Base-by-base conservation (phyloP, 1,139 yeast species). In the Hyphopichia burtonii region DNA sequence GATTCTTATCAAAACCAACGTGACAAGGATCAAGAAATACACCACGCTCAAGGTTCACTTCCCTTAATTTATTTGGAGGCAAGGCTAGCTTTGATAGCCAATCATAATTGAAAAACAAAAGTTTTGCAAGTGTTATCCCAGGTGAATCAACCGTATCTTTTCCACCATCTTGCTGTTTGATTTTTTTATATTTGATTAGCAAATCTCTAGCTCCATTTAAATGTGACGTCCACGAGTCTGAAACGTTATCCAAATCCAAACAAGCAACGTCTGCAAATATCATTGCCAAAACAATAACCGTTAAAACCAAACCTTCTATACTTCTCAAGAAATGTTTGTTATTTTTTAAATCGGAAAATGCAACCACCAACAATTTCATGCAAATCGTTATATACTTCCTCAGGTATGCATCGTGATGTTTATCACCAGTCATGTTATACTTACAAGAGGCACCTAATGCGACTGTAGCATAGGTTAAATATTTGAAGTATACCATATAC, bases 251-350 rank as follows among this genome's bases (percentile, higher is more conserved):
- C 7, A 48, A 42, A 39, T 49, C 53, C 36, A 49, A 39, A 22
- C 42, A 38, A 28, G 42, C 43, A 34, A 48, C 43, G 27, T 51
- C 54, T 27, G 49, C 50, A 22, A 49, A 50, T 15, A 50, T 44
- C 51, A 50, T 50, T 2, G 55, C 49, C 16, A 51, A 45, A 17
- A 48, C 33, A 10, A 52, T 43, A 37, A 52, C 54, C 11, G 56
- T 52, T 18, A 51, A 39, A 15, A 51, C 45, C 16, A 52, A 41
- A 20, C 54, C 55, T 41, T 52, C 56, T 34, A 52, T 48, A 39
- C 50, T 46, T 45, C 51, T 39, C 14, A 50, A 49, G 23, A 46
- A 41, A 38, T 45, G 39, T 17, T 45, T 49, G 31, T 50, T 43
- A 39, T 41, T 44, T 14, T 38, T 45, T 31, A 51, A 36, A 40